Evolutionary conservation across 805 yeast genomes (phyloP).

Genomic region (Starmerella khaoyaiensis): DNA sequence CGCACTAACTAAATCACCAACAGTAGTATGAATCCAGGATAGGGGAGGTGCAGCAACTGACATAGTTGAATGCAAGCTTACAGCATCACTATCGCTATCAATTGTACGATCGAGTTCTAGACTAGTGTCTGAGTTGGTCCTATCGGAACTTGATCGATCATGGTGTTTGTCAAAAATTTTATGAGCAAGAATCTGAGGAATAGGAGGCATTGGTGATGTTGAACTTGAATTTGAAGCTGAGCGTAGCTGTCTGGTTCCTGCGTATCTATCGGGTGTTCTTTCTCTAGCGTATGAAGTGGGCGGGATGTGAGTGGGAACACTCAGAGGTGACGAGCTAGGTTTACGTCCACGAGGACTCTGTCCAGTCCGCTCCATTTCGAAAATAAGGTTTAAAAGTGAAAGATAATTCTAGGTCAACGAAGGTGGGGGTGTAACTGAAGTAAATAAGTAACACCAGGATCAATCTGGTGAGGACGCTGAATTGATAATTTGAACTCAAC

Average conservation of each 20-base stretch:
- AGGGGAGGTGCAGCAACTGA: slow-evolving; percentile 7
- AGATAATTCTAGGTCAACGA: no score
- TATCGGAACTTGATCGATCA: not conserved
- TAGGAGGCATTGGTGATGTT: not conserved
- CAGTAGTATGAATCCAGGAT: slow-evolving; percentile 32
- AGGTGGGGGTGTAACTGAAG: no score
- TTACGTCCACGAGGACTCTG: slow-evolving; percentile 10
- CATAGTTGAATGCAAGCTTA: slow-evolving; percentile 14
- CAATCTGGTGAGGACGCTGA: no score
- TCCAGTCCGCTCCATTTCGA: no score
- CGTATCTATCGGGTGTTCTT: slow-evolving; percentile 6
- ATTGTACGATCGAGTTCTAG: slow-evolving; percentile 2
- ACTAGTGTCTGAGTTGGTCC: not conserved
- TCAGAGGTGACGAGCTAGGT: not conserved
- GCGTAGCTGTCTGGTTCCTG: not conserved
- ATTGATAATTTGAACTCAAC: no score
- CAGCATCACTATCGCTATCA: slow-evolving; percentile 20
- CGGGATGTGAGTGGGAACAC: slow-evolving; percentile 3
- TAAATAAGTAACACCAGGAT: no score
- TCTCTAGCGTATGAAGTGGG: slow-evolving; percentile 7
- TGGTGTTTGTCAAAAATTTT: not conserved
- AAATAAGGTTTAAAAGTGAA: no score
- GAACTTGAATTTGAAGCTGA: slow-evolving; percentile 6
- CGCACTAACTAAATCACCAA: slow-evolving; percentile 62
- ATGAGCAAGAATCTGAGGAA: slow-evolving; percentile 5